Evolutionary conservation across 2,329 filamentous ascomycete genomes (phyloP), one percentile per base, ranked within the genome.

Genomic region (Pseudopithomyces maydicus): DNA sequence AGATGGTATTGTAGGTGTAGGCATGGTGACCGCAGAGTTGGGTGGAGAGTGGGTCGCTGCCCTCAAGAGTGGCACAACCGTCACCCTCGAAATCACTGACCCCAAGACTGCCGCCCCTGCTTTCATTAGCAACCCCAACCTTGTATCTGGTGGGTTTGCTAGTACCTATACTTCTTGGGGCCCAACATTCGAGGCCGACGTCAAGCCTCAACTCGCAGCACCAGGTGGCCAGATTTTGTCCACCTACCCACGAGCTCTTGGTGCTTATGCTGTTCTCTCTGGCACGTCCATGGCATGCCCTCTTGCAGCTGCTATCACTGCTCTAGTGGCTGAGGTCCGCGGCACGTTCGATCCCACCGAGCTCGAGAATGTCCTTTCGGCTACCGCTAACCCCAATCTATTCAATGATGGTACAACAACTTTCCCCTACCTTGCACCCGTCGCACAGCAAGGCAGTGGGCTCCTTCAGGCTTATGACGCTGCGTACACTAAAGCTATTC

Each of bases 141-240:
- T 50, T 11, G 52, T 80, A 0, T 53, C 36, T 44, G 83, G 81
- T 1, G 86, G 85, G 6, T 82, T 79, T 44, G 67, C 83, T 33
- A 85, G 81, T 64, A 72, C 71, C 5, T 87, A 77, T 69, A 84
- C 82, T 42, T 82, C 80, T 5, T 88, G 85, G 85, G 85, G 85
- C 7, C 85, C 85, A 2, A 85, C 82, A 2, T 87, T 79, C 67
- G 84, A 88, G 65, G 76, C 84, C 61, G 80, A 83, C 44, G 69
- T 83, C 42, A 85, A 86, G 72, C 84, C 84, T 0, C 80, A 85
- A 62, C 72, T 85, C 44, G 81, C 79, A n/a, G 78, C 83, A 2
- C 81, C 83, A 3, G 84, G 85, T 33, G 84, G 84, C 47, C 77
- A 78, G 50, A 86, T 88, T 47, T 72, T 88, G 23, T 86, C 84